These are phyloP conservation scores for Pythium apleroticum DNA, from an alignment of 352 stramenopile genomes.

Conservation along the genomic window DNA sequence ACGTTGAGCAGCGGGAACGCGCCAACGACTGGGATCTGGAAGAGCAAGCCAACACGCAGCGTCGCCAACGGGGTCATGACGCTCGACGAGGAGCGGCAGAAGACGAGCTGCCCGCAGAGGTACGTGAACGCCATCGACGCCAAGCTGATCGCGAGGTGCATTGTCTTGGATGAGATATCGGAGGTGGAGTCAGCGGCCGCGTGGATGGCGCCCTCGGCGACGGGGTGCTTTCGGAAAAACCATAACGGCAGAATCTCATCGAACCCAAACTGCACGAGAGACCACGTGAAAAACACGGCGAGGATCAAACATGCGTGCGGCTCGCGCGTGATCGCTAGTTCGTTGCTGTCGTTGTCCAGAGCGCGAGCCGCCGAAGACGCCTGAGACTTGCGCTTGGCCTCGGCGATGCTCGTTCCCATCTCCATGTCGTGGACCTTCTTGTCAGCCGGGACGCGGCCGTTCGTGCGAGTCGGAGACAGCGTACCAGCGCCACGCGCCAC, in stretches of 20 bases:
- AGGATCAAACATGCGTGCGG: constrained; percentile 69
- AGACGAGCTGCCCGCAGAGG: constrained; percentile 49
- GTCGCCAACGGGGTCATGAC: constrained; percentile 79
- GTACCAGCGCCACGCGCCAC: constrained; percentile 14
- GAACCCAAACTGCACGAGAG: constrained; percentile 70
- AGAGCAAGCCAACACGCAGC: constrained; percentile 68
- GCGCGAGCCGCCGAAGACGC: constrained; percentile 1
- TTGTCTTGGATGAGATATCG: constrained; percentile 55
- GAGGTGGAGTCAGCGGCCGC: constrained; percentile 20
- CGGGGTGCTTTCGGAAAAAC: constrained; percentile 73
- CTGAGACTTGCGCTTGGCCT: constrained; percentile 29
- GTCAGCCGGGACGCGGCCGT: constrained; percentile 5
- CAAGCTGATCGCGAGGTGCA: constrained; percentile 53
- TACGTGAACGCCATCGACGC: constrained; percentile 54
- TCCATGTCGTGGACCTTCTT: constrained; percentile 33
- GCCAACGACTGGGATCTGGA: constrained; percentile 71
- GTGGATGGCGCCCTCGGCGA: constrained; percentile 41
- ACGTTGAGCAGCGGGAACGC: constrained; percentile 72
- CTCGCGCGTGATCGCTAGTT: constrained; percentile 66
- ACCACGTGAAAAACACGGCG: constrained; percentile 71
- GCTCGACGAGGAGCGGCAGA: constrained; percentile 54
- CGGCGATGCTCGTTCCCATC: constrained; percentile 25
- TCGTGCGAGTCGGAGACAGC: constrained; percentile 13
- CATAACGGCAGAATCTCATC: constrained; percentile 79
- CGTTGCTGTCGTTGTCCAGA: constrained; percentile 26